Percentiles rank a stretch among this genome's conserved stretches.
These are phyloP conservation scores for Calonectria naviculata DNA, from an alignment of 2,329 filamentous ascomycete species.

Conservation along the genomic window DNA sequence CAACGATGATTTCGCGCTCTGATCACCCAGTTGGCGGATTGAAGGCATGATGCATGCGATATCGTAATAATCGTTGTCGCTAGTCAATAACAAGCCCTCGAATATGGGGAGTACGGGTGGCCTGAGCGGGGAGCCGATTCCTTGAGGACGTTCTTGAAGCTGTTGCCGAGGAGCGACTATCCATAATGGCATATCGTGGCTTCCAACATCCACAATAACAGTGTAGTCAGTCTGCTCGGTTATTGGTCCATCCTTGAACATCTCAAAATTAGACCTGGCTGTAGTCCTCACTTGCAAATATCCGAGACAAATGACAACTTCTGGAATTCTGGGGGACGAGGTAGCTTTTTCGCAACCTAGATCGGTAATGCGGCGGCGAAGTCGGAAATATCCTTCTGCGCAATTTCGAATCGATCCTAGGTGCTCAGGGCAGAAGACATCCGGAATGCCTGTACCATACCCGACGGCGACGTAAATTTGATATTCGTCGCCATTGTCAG, in stretches of 20 bases:
- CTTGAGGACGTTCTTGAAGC: background rate
- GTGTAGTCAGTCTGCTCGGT: background rate
- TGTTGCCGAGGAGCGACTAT: background rate
- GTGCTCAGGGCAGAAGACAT: background rate
- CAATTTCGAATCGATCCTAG: background rate
- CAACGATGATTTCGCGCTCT: background rate
- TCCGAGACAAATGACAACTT: background rate
- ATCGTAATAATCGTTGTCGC: background rate
- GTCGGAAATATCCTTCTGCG: background rate
- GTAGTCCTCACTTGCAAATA: background rate
- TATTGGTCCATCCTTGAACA: background rate
- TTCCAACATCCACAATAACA: background rate
- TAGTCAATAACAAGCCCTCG: background rate
- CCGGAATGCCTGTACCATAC: background rate
- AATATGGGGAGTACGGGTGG: background rate
- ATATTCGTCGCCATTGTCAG: background rate
- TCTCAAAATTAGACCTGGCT: background rate
- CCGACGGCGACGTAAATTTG: background rate
- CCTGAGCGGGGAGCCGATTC: background rate
- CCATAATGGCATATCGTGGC: background rate
- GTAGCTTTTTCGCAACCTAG: background rate
- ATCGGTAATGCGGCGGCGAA: background rate
- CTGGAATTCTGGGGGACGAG: background rate
- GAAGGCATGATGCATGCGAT: background rate
- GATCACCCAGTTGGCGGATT: background rate